Evolutionary conservation across 148 eudicot genomes (phyloP).

Genomic region (Cornus kousa): DNA sequence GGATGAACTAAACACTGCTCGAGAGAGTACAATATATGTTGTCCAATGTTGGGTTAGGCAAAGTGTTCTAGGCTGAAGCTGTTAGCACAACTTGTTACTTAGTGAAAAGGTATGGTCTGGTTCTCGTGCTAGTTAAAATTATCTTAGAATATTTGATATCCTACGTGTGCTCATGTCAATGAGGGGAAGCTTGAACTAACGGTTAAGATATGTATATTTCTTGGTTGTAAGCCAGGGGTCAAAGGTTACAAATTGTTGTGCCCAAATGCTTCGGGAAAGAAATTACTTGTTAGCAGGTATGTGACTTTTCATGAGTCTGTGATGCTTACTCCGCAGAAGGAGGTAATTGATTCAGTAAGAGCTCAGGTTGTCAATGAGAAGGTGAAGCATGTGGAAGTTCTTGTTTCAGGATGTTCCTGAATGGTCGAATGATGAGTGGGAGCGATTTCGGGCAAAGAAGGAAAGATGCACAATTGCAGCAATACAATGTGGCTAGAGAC

Average conservation of each 20-base stretch:
- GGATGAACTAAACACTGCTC: too few species aligned
- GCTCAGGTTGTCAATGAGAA: not conserved
- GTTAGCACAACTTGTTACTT: not conserved
- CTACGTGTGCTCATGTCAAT: not conserved
- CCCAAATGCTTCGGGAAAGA: not conserved
- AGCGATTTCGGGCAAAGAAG: not conserved
- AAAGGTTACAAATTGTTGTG: not conserved
- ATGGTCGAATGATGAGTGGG: not conserved
- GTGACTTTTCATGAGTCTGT: too few species aligned
- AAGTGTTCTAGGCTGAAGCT: not conserved
- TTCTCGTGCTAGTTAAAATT: not conserved
- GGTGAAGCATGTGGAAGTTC: not conserved
- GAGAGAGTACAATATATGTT: too few species aligned
- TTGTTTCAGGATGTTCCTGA: not conserved
- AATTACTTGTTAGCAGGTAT: not conserved
- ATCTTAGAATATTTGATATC: not conserved
- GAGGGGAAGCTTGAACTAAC: too few species aligned
- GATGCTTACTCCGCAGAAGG: too few species aligned
- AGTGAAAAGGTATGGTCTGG: not conserved
- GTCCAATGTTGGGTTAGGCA: not conserved
- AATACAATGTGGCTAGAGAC: not conserved
- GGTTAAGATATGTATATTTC: too few species aligned
- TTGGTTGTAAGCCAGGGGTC: too few species aligned
- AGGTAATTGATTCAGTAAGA: not conserved
- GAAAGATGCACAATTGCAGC: too few species aligned